Base-by-base conservation (phyloP, 2,329 filamentous ascomycete genomes). In the Colletotrichum sp. region DNA sequence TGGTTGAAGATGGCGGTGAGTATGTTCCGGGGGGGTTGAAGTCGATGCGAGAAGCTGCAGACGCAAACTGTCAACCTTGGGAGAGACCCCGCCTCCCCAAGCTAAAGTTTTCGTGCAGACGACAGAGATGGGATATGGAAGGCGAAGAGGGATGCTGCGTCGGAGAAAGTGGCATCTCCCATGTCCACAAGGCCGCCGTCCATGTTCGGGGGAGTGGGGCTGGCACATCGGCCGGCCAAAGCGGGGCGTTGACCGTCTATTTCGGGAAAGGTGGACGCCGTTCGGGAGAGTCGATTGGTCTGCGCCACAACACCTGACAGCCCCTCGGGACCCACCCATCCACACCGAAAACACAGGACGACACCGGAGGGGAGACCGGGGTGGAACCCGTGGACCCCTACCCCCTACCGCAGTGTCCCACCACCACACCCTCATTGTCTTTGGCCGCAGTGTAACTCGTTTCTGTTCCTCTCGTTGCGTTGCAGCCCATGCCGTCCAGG, bases 241-340 rank as follows among this genome's bases (percentile, higher is more conserved):
- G 74, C 65, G 74, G 74, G 74, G 70, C 70, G 30, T 36, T 24
- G 24, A 15, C 49, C 34, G 30, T 65, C 74, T 60, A 69, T 57
- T 73, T 76, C 74, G 70, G 74, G 74, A 76, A 76, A 59, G 36
- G 64, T 73, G 57, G 72, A 57, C 57, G 55, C 36, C n/a, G 26
- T 67, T 63, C 65, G 66, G 52, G 49, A 24, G 24, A 24, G 49
- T 65, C 65, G n/a, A 87, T 87, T 86, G 85, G 85, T 72, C 76
- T 81, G 79, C 79, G 81, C 78, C 80, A 81, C 80, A 81, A 71
- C 85, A 86, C 83, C 82, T 86, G 85, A 87, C 84, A 60, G 34
- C 57, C 64, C 69, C 16, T 78, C 79, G 78, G 79, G 80, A 79
- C 81, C 82, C 81, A 80, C 80, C 79, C 79, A 77, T 70, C 75